Evolutionary conservation across 768 basidiomycete genomes (phyloP), one percentile per base, ranked within the genome.

Genomic region (Suillus bovinus): DNA sequence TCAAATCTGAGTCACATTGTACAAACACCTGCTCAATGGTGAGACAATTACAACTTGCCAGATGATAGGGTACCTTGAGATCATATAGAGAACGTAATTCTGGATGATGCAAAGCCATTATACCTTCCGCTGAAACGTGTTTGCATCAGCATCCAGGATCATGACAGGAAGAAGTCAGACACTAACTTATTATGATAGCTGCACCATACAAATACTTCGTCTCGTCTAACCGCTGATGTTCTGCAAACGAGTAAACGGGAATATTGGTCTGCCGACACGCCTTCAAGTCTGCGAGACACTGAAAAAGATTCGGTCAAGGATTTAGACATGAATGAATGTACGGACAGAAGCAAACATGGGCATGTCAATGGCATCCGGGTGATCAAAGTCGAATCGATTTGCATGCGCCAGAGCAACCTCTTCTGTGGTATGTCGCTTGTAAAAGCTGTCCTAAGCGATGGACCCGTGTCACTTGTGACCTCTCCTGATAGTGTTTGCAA

Each of bases 1-100:
- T 99, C 24, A 99, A 78, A 73, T 99, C 97, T 9, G 95, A 90
- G 72, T 99, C 95, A 63, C 90, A 92, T 79, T 96, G 93, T 8
- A 95, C 94, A 65, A 93, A 95, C 5, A 95, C 81, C 90, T 93
- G 60, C 9, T 47, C 8, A 17, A 34, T 24, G 63, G 31, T 56
- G 20, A 34, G 49, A 0, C 47, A 61, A 10, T 41, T 1, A 31
- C 5, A 47, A 49, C 52, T 33, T 53, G 56, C 50, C 39, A 9
- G 14, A 2, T 5, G 47, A 7, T 33, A n/a, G 68, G 73, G 57
- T 64, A 87, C 94, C 83, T 97, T 96, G 41, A 99, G 82, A 74
- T 99, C 97, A 69, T 98, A 96, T 52, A 99, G 75, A 6, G 82
- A 83, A 60, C 96, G 82, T 49, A 98, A 74, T 20, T 75, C 79